Base-by-base conservation (phyloP, 108 stramenopile species). In the Cyclotella distinguenda region DNA sequence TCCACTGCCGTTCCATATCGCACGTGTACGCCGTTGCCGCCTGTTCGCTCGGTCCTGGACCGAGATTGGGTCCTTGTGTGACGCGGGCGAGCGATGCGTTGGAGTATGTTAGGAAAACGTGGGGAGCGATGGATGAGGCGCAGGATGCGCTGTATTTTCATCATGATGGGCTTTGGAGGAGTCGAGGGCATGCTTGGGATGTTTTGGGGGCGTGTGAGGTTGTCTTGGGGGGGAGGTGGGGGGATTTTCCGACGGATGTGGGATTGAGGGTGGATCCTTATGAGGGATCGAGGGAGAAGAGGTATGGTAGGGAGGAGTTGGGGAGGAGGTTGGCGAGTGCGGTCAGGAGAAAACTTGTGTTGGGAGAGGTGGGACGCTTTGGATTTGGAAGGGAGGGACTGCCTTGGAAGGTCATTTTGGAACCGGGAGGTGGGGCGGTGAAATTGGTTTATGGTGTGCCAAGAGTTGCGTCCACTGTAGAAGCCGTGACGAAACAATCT, bases 61-160 rank as follows among this genome's bases (percentile, higher is more conserved):
- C 74, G 9, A 16, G 54, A 15, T 53, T 77, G 23, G 68, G 76
- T 1, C 58, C 49, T 0, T 58, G 63, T 1, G 84, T 86, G 0
- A 53, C 70, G 56, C 70, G 80, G 3, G 81, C 86, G 18, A 74
- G 80, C n/a, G 68, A 66, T 35, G 89, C 91, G 5, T 30, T 92
- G 49, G 74, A 79, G 50, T 84, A 85, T 63, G 90, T 87, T 0
- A 68, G 76, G 22, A 77, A 76, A 19, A 79, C 81, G 18, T 86
- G 86, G 87, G 53, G 78, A 11, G 71, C 86, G 46, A 83, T 82
- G 40, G 93, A 94, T 74, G 89, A 90, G 74, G 84, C 86, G 5
- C 93, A 94, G 62, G 93, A 94, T 77, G 88, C 90, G 2, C 60
- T 94, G 47, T 94, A 88, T 63, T 94, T 89, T 64, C 88, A 88